Evolutionary conservation across 352 stramenopile species (phyloP).

Genomic region (Globisporangium parvum): DNA sequence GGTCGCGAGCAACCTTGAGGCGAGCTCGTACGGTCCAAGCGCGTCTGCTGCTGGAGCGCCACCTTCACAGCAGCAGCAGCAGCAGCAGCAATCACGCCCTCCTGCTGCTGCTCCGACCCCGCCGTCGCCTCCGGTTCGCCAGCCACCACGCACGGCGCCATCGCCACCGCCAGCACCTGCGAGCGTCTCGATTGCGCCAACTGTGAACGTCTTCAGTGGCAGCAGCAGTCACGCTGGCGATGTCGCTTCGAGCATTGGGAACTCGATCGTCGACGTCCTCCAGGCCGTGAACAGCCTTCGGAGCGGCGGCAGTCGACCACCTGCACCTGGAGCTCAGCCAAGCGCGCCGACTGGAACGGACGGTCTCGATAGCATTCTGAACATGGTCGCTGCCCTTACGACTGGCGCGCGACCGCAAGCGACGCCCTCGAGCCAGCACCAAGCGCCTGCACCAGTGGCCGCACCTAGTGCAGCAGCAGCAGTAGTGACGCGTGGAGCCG

Average conservation of each 20-base stretch:
- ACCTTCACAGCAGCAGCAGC: neutral
- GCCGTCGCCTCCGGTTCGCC: neutral
- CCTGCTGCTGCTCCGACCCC: neutral
- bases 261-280: conserved; percentile 10
- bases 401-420: neutral
- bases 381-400: conserved; percentile 10
- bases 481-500: no score
- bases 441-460: no score
- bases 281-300: conserved; percentile 6
- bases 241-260: conserved; percentile 5
- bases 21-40: conserved; percentile 11
- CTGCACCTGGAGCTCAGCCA: neutral
- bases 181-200: conserved; percentile 8
- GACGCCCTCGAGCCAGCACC: neutral
- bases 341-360: no score
- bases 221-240: neutral
- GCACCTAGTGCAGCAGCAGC: no score
- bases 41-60: neutral
- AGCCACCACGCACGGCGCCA: neutral
- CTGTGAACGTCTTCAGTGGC: conserved; percentile 8
- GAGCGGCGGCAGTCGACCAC: neutral
- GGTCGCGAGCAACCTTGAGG: conserved; percentile 11
- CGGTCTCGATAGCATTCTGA: conserved; percentile 5
- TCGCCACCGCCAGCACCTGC: neutral
- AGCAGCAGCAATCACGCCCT: neutral